phyloP scores from a whole-genome alignment of 169 alveolate species.

The Eimeria acervulina region DNA sequence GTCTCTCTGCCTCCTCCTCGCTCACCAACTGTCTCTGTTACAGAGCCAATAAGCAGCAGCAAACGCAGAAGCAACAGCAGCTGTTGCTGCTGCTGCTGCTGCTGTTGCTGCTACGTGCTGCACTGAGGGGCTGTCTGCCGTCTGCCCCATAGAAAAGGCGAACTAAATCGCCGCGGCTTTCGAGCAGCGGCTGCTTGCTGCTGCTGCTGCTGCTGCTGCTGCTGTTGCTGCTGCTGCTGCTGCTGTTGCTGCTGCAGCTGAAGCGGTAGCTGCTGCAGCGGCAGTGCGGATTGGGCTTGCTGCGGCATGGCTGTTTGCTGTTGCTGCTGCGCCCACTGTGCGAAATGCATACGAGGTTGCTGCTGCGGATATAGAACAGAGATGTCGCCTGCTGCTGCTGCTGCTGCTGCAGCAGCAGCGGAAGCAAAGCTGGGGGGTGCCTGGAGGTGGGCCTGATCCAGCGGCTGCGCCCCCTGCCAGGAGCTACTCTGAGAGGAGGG shows the following conservation, averaged over 20 bases:
- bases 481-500: slow-evolving; percentile 1
- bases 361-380: neutral
- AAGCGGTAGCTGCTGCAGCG: neutral
- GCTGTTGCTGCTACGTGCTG: neutral
- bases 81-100: slow-evolving; percentile 13
- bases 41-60: too few relatives aligned
- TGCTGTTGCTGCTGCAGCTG: neutral
- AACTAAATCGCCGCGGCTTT: slow-evolving; percentile 21
- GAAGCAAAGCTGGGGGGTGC: neutral
- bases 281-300: neutral
- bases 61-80: neutral
- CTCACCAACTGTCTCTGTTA: too few relatives aligned
- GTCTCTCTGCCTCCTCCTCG: neutral
- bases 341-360: neutral
- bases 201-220: slow-evolving; percentile 46
- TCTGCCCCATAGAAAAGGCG: slow-evolving; percentile 36
- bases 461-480: neutral
- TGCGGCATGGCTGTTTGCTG: neutral
- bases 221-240: neutral
- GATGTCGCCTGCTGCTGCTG: neutral
- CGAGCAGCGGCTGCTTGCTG: slow-evolving; percentile 9
- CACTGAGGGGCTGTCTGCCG: slow-evolving; percentile 12
- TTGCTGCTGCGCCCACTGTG: neutral
- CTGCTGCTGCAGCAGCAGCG: neutral
- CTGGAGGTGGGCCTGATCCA: neutral